phyloP scores from a whole-genome alignment of 2,329 filamentous ascomycete genomes.

The Samsoniella hepiali region DNA sequence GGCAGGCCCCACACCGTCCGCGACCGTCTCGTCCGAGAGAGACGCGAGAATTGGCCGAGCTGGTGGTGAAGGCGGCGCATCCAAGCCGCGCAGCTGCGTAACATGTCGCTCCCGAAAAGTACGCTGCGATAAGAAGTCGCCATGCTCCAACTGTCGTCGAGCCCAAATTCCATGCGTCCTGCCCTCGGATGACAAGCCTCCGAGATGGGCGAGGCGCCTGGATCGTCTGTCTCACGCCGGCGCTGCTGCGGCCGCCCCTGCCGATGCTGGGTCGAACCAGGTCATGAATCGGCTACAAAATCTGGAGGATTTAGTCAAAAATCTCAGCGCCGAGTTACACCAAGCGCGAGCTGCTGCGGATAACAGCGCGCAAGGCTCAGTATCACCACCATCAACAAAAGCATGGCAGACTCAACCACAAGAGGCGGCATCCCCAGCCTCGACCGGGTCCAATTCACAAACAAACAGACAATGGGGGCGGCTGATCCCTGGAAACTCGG shows the following conservation, averaged over 20 bases:
- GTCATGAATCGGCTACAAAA: constrained; percentile 48
- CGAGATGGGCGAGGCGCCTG: constrained; percentile 53
- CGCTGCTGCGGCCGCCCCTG: constrained; percentile 32
- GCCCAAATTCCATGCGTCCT: constrained; percentile 51
- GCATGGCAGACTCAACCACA: constrained; percentile 29
- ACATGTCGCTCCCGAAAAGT: constrained; percentile 54
- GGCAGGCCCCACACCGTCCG: background rate
- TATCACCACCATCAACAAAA: constrained; percentile 27
- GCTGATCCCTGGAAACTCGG: constrained; percentile 20
- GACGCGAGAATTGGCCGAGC: background rate
- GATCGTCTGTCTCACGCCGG: constrained; percentile 36
- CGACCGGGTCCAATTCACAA: constrained; percentile 18
- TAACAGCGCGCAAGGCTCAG: constrained; percentile 19
- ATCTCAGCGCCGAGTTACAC: constrained; percentile 44
- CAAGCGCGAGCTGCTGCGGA: constrained; percentile 35
- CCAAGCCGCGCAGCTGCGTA: constrained; percentile 46
- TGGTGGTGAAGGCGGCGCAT: background rate
- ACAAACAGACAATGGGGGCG: constrained; percentile 22
- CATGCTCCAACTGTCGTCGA: constrained; percentile 55
- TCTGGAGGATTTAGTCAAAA: constrained; percentile 50
- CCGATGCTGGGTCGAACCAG: constrained; percentile 31
- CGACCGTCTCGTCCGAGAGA: constrained; percentile 24
- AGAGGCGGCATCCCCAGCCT: constrained; percentile 22
- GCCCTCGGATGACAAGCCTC: constrained; percentile 47
- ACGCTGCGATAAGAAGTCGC: constrained; percentile 54